Conservation (phyloP, 164 flowering plant genomes). For the Vitis rotundifolia region DNA sequence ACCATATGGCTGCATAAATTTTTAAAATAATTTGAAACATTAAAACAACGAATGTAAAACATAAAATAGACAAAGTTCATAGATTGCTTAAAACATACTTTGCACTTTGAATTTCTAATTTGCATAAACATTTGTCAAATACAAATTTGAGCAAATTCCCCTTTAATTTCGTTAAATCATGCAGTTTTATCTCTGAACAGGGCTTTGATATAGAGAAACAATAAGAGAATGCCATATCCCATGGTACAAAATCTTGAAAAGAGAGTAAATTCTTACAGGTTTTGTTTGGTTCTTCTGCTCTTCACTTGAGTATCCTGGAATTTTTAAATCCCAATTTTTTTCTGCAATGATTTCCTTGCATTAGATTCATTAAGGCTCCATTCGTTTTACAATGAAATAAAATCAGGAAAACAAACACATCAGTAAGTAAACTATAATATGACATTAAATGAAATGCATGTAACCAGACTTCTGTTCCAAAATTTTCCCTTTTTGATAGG, state of each 20-base stretch:
- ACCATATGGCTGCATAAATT: too few relatives aligned
- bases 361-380: constrained; percentile 6
- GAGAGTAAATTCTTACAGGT: constrained; percentile 45
- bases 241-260: background rate
- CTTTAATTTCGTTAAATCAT: background rate
- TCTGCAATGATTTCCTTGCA: constrained; percentile 50
- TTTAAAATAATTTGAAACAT: too few relatives aligned
- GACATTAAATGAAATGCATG: background rate
- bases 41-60: background rate
- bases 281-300: constrained; percentile 51
- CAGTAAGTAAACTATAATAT: background rate
- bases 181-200: background rate
- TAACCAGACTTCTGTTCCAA: background rate
- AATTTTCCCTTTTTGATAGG: too few relatives aligned
- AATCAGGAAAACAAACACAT: background rate
- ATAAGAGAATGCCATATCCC: background rate
- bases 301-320: constrained; percentile 91
- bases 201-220: background rate
- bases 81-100: background rate
- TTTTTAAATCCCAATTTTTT: constrained; percentile 71
- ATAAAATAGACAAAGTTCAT: background rate
- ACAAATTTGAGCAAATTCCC: background rate
- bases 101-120: background rate
- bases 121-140: background rate
- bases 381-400: background rate